Percentiles rank a stretch among this genome's conserved stretches.
phyloP scores from a whole-genome alignment of 495 filamentous ascomycete species.

The Neurospora africana region DNA sequence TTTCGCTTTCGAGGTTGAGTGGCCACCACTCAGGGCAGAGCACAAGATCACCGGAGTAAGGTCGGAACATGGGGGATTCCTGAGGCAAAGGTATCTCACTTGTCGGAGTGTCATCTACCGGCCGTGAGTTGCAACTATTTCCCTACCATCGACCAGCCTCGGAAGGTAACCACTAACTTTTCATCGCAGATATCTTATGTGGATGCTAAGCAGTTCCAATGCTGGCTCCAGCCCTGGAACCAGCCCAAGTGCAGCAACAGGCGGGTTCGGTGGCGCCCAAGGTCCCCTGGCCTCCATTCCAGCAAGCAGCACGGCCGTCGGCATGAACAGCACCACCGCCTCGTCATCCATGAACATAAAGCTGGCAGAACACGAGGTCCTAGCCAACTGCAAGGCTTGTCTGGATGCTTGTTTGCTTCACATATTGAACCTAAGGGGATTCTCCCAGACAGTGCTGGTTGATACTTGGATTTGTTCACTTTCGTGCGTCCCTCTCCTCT shows the following conservation, averaged over 20 bases:
- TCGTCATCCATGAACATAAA: not conserved
- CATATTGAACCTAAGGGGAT: conserved; percentile 27
- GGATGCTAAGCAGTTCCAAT: conserved; percentile 27
- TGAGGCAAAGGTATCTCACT: conserved; percentile 36
- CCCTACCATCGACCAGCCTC: not conserved
- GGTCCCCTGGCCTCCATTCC: not conserved
- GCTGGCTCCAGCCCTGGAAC: not conserved
- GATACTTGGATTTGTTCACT: conserved; percentile 42
- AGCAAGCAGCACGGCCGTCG: not conserved
- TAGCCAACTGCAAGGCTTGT: conserved; percentile 27
- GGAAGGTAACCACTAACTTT: not conserved
- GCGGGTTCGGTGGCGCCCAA: not conserved
- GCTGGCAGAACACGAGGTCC: conserved; percentile 12
- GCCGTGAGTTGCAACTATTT: conserved; percentile 19
- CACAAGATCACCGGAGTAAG: conserved; percentile 4
- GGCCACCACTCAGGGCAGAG: not conserved
- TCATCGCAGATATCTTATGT: conserved; percentile 21
- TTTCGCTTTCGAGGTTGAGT: conserved; percentile 26
- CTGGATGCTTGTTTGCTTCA: conserved; percentile 33
- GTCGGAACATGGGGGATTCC: conserved; percentile 28
- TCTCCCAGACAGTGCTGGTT: conserved; percentile 33
- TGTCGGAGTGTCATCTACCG: conserved; percentile 39
- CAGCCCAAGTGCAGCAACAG: not conserved
- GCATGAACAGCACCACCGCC: not conserved
- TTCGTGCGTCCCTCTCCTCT: conserved; percentile 23